Evolutionary conservation across 768 basidiomycete species (phyloP).

Genomic region (Tephrocybe sp.): DNA sequence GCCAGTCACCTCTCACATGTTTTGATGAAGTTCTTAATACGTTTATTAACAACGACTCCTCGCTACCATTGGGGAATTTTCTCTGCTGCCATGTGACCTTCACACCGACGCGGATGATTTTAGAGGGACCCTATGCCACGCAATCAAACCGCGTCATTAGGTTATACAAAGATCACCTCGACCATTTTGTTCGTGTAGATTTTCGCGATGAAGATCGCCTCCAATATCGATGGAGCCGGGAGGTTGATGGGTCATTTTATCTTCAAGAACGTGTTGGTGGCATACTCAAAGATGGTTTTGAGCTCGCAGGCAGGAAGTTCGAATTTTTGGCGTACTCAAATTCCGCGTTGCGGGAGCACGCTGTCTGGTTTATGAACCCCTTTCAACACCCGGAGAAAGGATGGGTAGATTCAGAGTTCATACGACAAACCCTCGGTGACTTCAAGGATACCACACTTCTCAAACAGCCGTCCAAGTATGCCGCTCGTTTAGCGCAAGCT

Average conservation of each 20-base stretch:
- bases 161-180: slow-evolving; percentile 52
- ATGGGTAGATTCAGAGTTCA: slow-evolving; percentile 49
- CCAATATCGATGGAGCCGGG: slow-evolving; percentile 68
- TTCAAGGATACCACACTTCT: slow-evolving; percentile 51
- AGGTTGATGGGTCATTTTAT: slow-evolving; percentile 56
- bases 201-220: slow-evolving; percentile 82
- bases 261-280: slow-evolving; percentile 57
- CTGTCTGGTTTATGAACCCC: slow-evolving; percentile 78
- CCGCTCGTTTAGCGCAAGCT: slow-evolving; percentile 79
- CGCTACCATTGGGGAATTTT: slow-evolving; percentile 40
- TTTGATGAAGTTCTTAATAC: slow-evolving; percentile 34
- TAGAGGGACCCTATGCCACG: slow-evolving; percentile 74
- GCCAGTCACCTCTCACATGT: slow-evolving; percentile 40
- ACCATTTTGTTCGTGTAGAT: slow-evolving; percentile 78
- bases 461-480: slow-evolving; percentile 70
- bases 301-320: slow-evolving; percentile 67
- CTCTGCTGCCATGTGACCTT: slow-evolving; percentile 75
- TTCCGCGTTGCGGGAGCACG: slow-evolving; percentile 75
- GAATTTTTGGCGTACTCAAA: slow-evolving; percentile 82
- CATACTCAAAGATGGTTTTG: slow-evolving; percentile 60
- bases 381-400: slow-evolving; percentile 48
- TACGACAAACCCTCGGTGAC: slow-evolving; percentile 65
- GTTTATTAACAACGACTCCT: slow-evolving; percentile 21
- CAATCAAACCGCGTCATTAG: slow-evolving; percentile 84
- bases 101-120: slow-evolving; percentile 67